These are phyloP conservation scores for Taphrina populina DNA, from an alignment of 1,139 yeast genomes.

Conservation along the genomic window DNA sequence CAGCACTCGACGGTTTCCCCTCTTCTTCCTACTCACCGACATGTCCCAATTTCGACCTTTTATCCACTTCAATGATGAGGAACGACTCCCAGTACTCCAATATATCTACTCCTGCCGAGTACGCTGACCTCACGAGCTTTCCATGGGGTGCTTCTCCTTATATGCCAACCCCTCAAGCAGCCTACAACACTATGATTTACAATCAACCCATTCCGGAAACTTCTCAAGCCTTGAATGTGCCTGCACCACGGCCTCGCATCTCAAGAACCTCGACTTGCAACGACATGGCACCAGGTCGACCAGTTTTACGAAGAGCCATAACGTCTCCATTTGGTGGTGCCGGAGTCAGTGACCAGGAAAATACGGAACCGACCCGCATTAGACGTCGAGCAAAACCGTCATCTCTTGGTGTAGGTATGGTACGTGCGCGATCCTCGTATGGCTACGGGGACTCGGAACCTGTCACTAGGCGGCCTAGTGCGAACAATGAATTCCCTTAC, in stretches of 20 bases:
- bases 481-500: constrained; percentile 16
- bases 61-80: constrained; percentile 1
- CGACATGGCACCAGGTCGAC: background rate
- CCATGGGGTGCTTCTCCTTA: constrained; percentile 1
- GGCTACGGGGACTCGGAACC: constrained; percentile 9
- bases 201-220: background rate
- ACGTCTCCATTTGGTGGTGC: background rate
- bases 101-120: constrained; percentile 2
- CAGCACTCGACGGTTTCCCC: background rate
- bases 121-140: background rate
- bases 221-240: background rate
- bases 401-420: constrained; percentile 12
- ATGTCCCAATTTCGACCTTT: background rate
- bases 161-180: constrained; percentile 6
- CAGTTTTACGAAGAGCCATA: constrained; percentile 3
- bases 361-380: background rate
- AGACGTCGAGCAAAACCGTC: constrained; percentile 13
- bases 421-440: constrained; percentile 7
- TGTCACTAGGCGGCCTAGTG: background rate
- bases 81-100: constrained; percentile 17
- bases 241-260: constrained; percentile 3
- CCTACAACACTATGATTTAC: background rate
- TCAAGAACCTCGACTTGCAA: constrained; percentile 11
- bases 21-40: constrained; percentile 5
- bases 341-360: background rate